Evolutionary conservation across 1,139 yeast genomes (phyloP).

Genomic region (Hansenula sp.): DNA sequence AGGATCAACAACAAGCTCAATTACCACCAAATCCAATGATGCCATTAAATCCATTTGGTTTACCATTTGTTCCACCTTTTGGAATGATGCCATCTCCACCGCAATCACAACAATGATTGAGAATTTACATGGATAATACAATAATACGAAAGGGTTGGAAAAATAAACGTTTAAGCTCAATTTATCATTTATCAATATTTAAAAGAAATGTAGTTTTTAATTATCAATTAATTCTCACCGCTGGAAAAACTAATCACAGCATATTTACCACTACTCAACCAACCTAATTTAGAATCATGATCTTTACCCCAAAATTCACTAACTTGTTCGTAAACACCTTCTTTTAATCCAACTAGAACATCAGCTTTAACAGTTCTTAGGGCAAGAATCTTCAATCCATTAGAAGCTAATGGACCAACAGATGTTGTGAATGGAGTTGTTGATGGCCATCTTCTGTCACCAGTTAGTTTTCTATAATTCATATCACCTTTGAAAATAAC

Average conservation of each 20-base stretch:
- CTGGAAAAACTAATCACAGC: constrained; percentile 71
- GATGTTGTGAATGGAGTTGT: constrained; percentile 72
- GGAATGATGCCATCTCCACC: constrained; percentile 6
- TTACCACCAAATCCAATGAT: constrained; percentile 9
- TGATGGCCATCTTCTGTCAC: constrained; percentile 84
- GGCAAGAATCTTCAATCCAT: constrained; percentile 61
- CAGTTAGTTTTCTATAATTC: constrained; percentile 90
- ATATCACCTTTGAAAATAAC: constrained; percentile 92
- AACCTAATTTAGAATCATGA: constrained; percentile 55
- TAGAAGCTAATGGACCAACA: constrained; percentile 59
- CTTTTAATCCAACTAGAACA: constrained; percentile 81
- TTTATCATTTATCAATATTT: no score
- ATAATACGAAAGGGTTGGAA: no score
- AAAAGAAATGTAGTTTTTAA: neutral
- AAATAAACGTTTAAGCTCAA: no score
- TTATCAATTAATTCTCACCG: constrained; percentile 17
- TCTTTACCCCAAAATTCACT: constrained; percentile 47
- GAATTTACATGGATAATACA: no score
- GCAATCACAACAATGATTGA: neutral
- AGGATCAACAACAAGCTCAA: neutral
- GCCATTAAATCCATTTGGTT: constrained; percentile 10
- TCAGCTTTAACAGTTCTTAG: constrained; percentile 96
- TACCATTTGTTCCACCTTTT: constrained; percentile 12
- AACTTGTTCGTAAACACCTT: constrained; percentile 70
- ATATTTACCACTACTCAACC: constrained; percentile 91